A percentile compares a stretch with the other conserved stretches of the same genome.
Evolutionary conservation across 2,329 filamentous ascomycete genomes (phyloP).

Genomic region (Sphaerostilbella broomeana): DNA sequence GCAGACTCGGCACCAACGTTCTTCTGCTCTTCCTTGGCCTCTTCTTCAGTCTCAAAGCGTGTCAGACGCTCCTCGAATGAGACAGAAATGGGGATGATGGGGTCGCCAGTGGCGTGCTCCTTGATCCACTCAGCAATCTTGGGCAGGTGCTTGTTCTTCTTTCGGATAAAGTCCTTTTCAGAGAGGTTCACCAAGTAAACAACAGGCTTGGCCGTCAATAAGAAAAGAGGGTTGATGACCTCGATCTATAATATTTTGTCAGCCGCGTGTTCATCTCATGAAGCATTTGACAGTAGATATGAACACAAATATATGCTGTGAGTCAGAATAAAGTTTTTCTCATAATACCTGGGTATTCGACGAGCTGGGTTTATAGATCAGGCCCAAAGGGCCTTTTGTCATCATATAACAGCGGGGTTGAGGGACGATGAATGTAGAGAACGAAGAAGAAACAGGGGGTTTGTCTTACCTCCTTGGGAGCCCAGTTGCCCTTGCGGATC

Average conservation of each 20-base stretch:
- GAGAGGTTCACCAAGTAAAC: slow-evolving; percentile 96
- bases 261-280: not conserved
- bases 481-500: slow-evolving; percentile 84
- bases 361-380: slow-evolving; percentile 99
- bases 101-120: slow-evolving; percentile 77
- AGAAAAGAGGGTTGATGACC: slow-evolving; percentile 92
- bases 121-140: slow-evolving; percentile 96
- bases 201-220: slow-evolving; percentile 92
- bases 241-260: slow-evolving; percentile 61
- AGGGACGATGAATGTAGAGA: slow-evolving; percentile 9
- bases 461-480: slow-evolving; percentile 82
- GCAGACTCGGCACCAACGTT: slow-evolving; percentile 78
- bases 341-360: slow-evolving; percentile 85
- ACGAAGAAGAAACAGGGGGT: slow-evolving; percentile 19
- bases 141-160: slow-evolving; percentile 98
- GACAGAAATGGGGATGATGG: slow-evolving; percentile 89
- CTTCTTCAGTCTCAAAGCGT: slow-evolving; percentile 68
- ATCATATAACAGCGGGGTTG: slow-evolving; percentile 59
- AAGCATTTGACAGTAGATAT: slow-evolving; percentile 8
- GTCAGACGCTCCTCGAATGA: slow-evolving; percentile 89
- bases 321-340: slow-evolving; percentile 76
- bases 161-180: slow-evolving; percentile 92
- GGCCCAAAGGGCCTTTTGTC: slow-evolving; percentile 92
- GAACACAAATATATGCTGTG: slow-evolving; percentile 18
- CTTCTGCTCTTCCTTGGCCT: slow-evolving; percentile 81